Conservation (phyloP, 345 rosid species). For the Isatis tinctoria region DNA sequence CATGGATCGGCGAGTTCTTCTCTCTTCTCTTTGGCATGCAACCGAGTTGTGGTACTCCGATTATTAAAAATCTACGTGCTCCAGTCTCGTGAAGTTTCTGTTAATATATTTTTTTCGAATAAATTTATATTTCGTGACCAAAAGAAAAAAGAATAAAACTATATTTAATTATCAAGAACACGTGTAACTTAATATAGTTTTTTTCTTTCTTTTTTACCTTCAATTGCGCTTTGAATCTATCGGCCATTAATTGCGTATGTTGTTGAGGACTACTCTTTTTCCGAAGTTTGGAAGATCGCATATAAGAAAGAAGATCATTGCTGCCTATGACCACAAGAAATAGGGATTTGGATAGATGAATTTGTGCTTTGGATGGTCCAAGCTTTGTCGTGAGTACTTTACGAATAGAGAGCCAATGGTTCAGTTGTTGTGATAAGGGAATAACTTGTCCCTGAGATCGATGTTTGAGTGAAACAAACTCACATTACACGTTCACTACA, state of each 20-base stretch:
- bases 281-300: constrained; percentile 35
- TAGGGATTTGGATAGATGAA: constrained; percentile 47
- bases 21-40: constrained; percentile 52
- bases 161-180: too few relatives aligned
- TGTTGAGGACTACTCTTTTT: constrained; percentile 36
- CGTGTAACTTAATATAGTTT: too few relatives aligned
- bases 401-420: constrained; percentile 34
- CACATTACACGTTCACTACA: too few relatives aligned
- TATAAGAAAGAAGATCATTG: constrained; percentile 59
- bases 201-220: constrained; percentile 41
- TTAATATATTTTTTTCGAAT: neutral
- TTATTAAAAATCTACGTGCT: constrained; percentile 43
- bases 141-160: too few relatives aligned
- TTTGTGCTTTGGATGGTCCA: constrained; percentile 36
- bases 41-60: constrained; percentile 47
- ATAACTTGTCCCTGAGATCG: constrained; percentile 43
- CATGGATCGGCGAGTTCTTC: constrained; percentile 31
- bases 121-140: too few relatives aligned
- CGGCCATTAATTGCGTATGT: constrained; percentile 40
- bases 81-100: constrained; percentile 42
- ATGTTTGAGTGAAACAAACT: too few relatives aligned
- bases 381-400: constrained; percentile 25
- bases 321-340: constrained; percentile 51
- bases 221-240: constrained; percentile 43
- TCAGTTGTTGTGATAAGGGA: constrained; percentile 50